Conservation (phyloP, 208 protist genomes). For the Acanthamoeba castellanii region DNA sequence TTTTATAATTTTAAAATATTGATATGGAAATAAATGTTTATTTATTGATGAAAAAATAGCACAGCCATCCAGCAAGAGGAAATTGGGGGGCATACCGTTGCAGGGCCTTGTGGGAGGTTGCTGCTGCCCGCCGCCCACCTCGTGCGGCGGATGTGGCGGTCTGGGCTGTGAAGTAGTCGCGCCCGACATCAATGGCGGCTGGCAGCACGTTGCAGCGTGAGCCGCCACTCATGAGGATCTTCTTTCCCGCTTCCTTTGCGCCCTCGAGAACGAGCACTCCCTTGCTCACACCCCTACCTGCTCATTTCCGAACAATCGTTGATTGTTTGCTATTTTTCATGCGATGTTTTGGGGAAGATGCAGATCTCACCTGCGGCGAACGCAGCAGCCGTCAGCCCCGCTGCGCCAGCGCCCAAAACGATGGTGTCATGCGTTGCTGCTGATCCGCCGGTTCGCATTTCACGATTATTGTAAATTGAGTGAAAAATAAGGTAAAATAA, state of each 20-base stretch:
- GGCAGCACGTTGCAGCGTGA: slow-evolving; percentile 73
- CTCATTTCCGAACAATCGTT: not conserved
- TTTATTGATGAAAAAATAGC: no score
- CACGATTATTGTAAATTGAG: not conserved
- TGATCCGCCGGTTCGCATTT: not conserved
- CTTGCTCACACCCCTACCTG: no score
- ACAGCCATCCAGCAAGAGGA: no score
- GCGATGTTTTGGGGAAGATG: not conserved
- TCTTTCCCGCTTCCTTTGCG: slow-evolving; percentile 76
- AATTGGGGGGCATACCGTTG: not conserved
- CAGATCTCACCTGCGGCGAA: not conserved
- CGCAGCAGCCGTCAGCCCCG: not conserved
- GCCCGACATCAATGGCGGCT: slow-evolving; percentile 56
- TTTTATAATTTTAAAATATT: not conserved
- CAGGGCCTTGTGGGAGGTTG: slow-evolving; percentile 16
- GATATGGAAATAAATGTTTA: not conserved
- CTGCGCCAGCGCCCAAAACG: not conserved
- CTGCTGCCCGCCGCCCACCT: not conserved
- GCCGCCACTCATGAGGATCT: slow-evolving; percentile 78
- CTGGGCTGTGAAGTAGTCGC: slow-evolving; percentile 73
- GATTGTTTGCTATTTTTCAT: not conserved
- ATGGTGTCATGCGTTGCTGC: not conserved
- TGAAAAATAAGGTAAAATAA: no score
- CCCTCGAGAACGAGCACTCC: slow-evolving; percentile 62
- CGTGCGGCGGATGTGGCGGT: not conserved